phyloP scores from a whole-genome alignment of 2,329 filamentous ascomycete genomes.

The Cytospora chrysosperma region DNA sequence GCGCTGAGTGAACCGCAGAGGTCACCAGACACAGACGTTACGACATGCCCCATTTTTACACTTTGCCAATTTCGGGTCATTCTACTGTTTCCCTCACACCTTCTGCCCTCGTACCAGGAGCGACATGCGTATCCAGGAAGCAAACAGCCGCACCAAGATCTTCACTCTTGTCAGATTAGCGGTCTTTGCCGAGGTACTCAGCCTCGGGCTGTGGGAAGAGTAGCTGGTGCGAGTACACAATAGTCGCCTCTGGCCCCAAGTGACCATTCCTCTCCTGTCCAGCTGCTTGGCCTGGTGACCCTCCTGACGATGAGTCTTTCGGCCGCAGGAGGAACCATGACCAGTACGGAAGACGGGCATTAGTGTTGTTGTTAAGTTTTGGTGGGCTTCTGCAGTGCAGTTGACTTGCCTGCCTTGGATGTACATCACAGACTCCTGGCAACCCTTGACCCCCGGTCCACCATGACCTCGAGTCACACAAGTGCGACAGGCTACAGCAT shows the following conservation, averaged over 20 bases:
- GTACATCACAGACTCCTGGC: neutral
- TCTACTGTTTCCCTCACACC: neutral
- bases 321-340: constrained; percentile 12
- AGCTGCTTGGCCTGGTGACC: constrained; percentile 13
- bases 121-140: neutral
- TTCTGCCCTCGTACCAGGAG: neutral
- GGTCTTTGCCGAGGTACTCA: constrained; percentile 10
- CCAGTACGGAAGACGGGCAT: neutral
- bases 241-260: constrained; percentile 10
- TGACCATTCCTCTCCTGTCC: constrained; percentile 15
- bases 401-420: neutral
- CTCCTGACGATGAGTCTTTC: constrained; percentile 16
- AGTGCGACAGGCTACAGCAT: neutral
- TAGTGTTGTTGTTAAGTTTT: neutral
- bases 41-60: constrained; percentile 8
- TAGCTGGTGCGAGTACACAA: constrained; percentile 7
- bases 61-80: constrained; percentile 8
- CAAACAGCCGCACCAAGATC: neutral
- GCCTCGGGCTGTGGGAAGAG: constrained; percentile 3
- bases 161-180: constrained; percentile 7
- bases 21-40: constrained; percentile 12
- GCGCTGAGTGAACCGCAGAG: neutral
- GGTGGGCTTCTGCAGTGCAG: neutral
- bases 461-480: neutral
- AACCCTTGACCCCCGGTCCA: neutral